These are phyloP conservation scores for Zangia roseola DNA, from an alignment of 768 basidiomycete species.

Conservation along the genomic window DNA sequence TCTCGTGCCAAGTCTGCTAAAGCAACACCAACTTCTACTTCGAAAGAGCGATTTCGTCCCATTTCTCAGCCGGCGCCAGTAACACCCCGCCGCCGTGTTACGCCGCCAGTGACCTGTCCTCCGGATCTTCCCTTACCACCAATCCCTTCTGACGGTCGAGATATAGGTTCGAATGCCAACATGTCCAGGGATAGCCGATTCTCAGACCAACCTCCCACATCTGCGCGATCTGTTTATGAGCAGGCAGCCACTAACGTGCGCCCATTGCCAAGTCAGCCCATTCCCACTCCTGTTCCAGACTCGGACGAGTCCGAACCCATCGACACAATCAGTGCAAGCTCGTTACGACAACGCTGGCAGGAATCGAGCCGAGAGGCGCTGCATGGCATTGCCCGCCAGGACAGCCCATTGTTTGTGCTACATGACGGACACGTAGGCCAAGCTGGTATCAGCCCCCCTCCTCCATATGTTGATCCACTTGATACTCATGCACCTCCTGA, in stretches of 20 bases:
- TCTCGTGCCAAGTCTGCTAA: not conserved
- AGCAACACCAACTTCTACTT: conserved; percentile 4
- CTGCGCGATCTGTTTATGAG: not conserved
- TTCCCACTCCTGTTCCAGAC: conserved; percentile 14
- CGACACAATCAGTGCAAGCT: not conserved
- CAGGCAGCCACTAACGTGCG: conserved; percentile 1
- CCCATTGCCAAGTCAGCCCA: conserved; percentile 18
- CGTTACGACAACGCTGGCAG: conserved; percentile 10
- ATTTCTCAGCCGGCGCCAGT: conserved; percentile 1
- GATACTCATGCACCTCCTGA: conserved; percentile 8
- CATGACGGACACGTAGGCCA: not conserved
- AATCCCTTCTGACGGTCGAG: conserved; percentile 13
- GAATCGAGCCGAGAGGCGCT: not conserved
- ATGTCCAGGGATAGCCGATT: not conserved
- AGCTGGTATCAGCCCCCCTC: conserved; percentile 15
- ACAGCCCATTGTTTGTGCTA: conserved; percentile 20
- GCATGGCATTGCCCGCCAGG: conserved; percentile 16
- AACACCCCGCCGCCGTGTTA: conserved; percentile 8
- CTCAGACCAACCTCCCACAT: conserved; percentile 4
- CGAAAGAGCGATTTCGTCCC: conserved; percentile 2
- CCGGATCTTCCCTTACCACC: conserved; percentile 24
- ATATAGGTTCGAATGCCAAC: not conserved
- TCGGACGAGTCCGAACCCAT: conserved; percentile 7
- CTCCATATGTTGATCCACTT: conserved; percentile 13
- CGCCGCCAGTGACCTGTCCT: conserved; percentile 12